Evolutionary conservation across 768 basidiomycete species (phyloP).

Genomic region (Macrolepiota albuminosa): DNA sequence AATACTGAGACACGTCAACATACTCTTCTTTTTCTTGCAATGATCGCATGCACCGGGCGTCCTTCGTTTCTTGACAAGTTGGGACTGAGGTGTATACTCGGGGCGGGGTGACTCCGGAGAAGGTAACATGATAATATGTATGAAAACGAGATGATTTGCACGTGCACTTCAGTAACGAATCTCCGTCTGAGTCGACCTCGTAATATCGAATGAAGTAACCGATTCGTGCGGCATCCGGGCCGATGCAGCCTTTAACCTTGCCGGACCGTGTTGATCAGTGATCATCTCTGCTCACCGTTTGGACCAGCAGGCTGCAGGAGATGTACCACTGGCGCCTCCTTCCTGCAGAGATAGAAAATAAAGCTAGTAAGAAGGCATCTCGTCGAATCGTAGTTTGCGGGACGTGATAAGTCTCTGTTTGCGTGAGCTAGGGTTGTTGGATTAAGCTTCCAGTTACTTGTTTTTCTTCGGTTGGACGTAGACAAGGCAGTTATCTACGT

Average conservation of each 20-base stretch:
- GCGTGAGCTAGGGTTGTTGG: too few relatives aligned
- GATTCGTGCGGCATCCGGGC: not conserved
- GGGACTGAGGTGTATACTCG: not conserved
- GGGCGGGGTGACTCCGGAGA: not conserved
- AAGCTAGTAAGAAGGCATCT: not conserved
- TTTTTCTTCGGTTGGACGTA: too few relatives aligned
- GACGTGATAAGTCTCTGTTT: not conserved
- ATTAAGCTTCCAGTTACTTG: not conserved
- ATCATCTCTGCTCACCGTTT: too few relatives aligned
- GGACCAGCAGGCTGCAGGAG: not conserved
- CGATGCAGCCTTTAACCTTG: too few relatives aligned
- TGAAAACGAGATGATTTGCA: not conserved
- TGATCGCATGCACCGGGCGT: conserved; percentile 69
- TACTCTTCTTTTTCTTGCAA: conserved; percentile 72
- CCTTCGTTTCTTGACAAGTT: conserved; percentile 44
- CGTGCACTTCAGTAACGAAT: not conserved
- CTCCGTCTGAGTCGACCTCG: not conserved
- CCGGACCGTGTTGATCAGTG: too few relatives aligned
- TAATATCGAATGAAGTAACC: not conserved
- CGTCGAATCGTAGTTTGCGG: not conserved
- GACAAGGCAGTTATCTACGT: not conserved
- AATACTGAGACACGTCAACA: conserved; percentile 13
- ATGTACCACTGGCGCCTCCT: not conserved
- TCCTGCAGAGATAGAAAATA: not conserved
- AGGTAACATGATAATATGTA: conserved; percentile 1